Conservation (phyloP, 2,329 filamentous ascomycete species). For the Fusarium chuoi region DNA sequence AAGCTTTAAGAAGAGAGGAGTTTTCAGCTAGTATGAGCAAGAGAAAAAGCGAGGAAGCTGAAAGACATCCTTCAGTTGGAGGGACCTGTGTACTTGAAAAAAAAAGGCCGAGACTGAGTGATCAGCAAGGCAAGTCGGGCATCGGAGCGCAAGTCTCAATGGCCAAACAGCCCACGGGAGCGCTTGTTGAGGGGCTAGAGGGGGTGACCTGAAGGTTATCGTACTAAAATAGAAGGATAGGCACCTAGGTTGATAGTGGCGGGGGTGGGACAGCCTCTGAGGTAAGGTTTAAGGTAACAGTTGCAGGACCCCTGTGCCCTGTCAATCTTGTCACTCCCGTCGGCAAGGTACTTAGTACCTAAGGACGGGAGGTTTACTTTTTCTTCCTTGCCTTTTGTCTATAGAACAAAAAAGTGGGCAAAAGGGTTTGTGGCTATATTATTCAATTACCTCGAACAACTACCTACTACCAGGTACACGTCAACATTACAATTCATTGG, state of each 20-base stretch:
- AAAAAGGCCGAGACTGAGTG: slow-evolving; percentile 30
- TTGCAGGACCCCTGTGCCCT: slow-evolving; percentile 23
- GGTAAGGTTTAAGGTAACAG: slow-evolving; percentile 16
- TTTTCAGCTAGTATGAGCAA: not conserved
- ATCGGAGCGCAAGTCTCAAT: slow-evolving; percentile 25
- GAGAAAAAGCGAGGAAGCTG: slow-evolving; percentile 17
- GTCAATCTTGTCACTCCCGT: slow-evolving; percentile 22
- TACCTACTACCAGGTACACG: not conserved
- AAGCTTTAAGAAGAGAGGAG: not conserved
- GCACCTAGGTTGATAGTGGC: slow-evolving; percentile 34
- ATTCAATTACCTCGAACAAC: not conserved
- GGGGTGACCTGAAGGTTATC: slow-evolving; percentile 13
- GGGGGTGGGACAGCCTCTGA: slow-evolving; percentile 44
- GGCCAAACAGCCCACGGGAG: slow-evolving; percentile 28
- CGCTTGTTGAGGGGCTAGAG: slow-evolving; percentile 28
- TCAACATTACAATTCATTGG: not conserved
- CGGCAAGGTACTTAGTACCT: not conserved
- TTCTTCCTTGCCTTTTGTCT: not conserved
- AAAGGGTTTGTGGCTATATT: not conserved
- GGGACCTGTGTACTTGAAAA: slow-evolving; percentile 31
- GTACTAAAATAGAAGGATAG: slow-evolving; percentile 37
- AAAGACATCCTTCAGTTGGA: slow-evolving; percentile 11
- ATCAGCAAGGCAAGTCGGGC: slow-evolving; percentile 6
- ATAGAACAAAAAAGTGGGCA: not conserved
- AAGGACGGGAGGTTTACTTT: slow-evolving; percentile 1